Evolutionary conservation across 1,284 basidiomycete genomes (phyloP), one percentile per base, ranked within the genome.

Genomic region (Heliocybe sulcata): DNA sequence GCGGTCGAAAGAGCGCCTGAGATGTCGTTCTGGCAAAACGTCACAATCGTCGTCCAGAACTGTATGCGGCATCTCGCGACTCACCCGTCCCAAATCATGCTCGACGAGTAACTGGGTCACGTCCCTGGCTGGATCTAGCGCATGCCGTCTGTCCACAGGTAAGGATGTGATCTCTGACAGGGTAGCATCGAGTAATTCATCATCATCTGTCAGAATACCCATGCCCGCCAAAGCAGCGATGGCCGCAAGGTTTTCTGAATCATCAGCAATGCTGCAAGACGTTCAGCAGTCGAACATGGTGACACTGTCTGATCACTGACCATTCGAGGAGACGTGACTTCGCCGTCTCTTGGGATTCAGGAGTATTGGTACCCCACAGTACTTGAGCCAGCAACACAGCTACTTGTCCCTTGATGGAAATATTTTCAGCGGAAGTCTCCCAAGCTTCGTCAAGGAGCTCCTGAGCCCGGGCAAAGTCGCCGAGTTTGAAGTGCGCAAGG

Each of bases 221-320:
- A 96, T 91, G 1, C 90, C 91, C 0, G 90, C 90, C 0, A 98
- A 78, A 0, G 86, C 81, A 45, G 87, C 87, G 65, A 97, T 88
- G 1, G 91, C 92, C 55, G 81, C 77, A 54, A 94, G 67, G 64
- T 89, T 91, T 63, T 81, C 86, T 22, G 82, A 81, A 67, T 87
- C 87, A 58, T 75, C 67, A 1, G 81, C 73, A 59, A 90, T 84
- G 60, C 88, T 90, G 55, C 19, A 52, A 49, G 45, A 16, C 11
- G 49, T 27, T 58, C 35, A 35, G 58, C 35, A 45, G 20, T 29
- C 58, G 3, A 52, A 52, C 25, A 33, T 45, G 59, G 19, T 48
- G 33, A 60, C 25, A 11, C 29, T 49, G 23, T 3, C 22, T 1
- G 27, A 12, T 14, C 12, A 73, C 80, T 62, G 59, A 94, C 94